A percentile compares a stretch with the other conserved stretches of the same genome.
Evolutionary conservation across 257 asterid species (phyloP).

Genomic region (Scutellaria galericulata): DNA sequence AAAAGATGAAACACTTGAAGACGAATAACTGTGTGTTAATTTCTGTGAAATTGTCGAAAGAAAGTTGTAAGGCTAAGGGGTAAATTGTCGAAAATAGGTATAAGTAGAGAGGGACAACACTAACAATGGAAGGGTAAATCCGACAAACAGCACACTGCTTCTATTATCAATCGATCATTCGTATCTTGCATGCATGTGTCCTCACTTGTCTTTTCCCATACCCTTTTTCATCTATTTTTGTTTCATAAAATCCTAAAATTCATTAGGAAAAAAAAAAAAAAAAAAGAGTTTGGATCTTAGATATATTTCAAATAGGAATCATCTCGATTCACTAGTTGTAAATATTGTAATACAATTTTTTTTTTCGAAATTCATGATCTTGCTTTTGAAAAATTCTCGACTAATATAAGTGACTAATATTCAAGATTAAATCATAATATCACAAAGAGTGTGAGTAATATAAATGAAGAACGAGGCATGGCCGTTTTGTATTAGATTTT

Average conservation of each 20-base stretch:
- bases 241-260: not conserved
- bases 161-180: conserved; percentile 4
- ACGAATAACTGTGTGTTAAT: not conserved
- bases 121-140: conserved; percentile 2
- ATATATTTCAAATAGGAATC: too few relatives aligned
- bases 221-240: not conserved
- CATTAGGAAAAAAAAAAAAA: not conserved
- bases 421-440: too few relatives aligned
- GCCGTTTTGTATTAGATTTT: too few relatives aligned
- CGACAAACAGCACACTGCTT: not conserved
- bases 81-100: conserved; percentile 22
- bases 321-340: too few relatives aligned
- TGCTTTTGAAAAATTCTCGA: too few relatives aligned
- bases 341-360: too few relatives aligned
- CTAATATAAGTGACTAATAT: too few relatives aligned
- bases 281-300: too few relatives aligned
- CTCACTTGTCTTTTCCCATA: conserved; percentile 49
- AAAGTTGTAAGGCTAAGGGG: not conserved
- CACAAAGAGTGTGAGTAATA: too few relatives aligned
- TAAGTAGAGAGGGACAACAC: not conserved
- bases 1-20: not conserved
- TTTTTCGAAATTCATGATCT: too few relatives aligned
- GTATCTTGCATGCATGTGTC: conserved; percentile 14
- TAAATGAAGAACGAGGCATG: too few relatives aligned
- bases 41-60: conserved; percentile 9